Evolutionary conservation across 2,329 filamentous ascomycete genomes (phyloP).

Genomic region (Diaporthe citrichinensis): DNA sequence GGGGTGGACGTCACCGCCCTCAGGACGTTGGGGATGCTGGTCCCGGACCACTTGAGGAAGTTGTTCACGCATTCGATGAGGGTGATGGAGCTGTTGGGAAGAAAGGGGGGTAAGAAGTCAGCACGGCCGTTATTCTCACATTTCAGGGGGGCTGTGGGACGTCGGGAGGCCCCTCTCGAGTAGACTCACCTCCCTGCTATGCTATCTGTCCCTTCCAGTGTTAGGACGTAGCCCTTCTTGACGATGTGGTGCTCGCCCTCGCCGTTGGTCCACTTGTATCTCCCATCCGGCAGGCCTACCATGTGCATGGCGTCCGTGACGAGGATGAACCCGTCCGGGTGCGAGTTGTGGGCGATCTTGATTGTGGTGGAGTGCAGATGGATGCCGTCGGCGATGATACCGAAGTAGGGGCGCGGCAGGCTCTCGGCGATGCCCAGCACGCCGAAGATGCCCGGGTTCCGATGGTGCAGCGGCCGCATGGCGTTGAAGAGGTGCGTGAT

Average conservation of each 20-base stretch:
- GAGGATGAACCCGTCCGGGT: slow-evolving; percentile 87
- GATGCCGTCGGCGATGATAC: slow-evolving; percentile 91
- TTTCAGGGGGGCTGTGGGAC: background rate
- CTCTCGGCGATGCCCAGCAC: slow-evolving; percentile 79
- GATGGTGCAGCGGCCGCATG: slow-evolving; percentile 91
- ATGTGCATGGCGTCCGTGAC: slow-evolving; percentile 95
- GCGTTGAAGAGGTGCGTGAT: slow-evolving; percentile 96
- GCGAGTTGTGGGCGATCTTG: slow-evolving; percentile 89
- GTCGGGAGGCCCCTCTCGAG: background rate
- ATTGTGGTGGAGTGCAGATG: slow-evolving; percentile 90
- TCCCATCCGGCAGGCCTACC: slow-evolving; percentile 85
- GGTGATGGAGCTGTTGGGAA: slow-evolving; percentile 69
- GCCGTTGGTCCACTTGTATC: slow-evolving; percentile 88
- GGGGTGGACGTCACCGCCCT: slow-evolving; percentile 83
- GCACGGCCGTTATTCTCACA: slow-evolving; percentile 5
- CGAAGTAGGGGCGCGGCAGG: slow-evolving; percentile 80
- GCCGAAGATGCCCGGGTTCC: slow-evolving; percentile 92
- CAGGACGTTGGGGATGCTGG: slow-evolving; percentile 76
- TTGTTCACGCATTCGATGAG: slow-evolving; percentile 88
- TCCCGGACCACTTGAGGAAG: slow-evolving; percentile 82
- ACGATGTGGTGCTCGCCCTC: slow-evolving; percentile 70
- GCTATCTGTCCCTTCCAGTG: slow-evolving; percentile 82
- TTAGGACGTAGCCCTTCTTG: slow-evolving; percentile 80
- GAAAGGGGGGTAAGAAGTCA: background rate
- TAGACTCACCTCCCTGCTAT: slow-evolving; percentile 80